Conservation (phyloP, 768 basidiomycete species). For the Inosperma sp. region DNA sequence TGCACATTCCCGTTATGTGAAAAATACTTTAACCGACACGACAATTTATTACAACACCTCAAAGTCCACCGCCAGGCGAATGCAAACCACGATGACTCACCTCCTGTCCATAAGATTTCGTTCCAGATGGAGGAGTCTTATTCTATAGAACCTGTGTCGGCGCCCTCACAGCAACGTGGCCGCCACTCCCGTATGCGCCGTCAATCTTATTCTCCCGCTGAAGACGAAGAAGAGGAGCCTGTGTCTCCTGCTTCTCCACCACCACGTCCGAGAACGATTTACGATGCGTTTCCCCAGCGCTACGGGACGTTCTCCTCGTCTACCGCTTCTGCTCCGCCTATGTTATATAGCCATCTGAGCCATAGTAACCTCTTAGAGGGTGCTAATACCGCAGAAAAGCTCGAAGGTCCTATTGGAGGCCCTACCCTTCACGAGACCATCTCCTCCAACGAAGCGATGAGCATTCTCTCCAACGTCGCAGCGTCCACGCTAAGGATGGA, state of each 20-base stretch:
- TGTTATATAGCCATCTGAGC: not conserved
- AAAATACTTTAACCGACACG: conserved; percentile 73
- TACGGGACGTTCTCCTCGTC: conserved; percentile 8
- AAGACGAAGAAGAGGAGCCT: conserved; percentile 18
- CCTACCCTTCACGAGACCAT: conserved; percentile 6
- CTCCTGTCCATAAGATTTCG: conserved; percentile 3
- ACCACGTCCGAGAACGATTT: conserved; percentile 23
- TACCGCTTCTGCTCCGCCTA: conserved; percentile 5
- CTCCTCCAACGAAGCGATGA: conserved; percentile 10
- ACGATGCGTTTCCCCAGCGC: conserved; percentile 22
- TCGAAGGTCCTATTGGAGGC: conserved; percentile 3
- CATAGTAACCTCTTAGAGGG: not conserved
- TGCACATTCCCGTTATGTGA: conserved; percentile 64
- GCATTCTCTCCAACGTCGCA: conserved; percentile 37
- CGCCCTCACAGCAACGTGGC: not conserved
- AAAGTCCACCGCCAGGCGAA: conserved; percentile 55
- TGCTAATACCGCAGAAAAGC: not conserved
- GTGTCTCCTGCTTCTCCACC: conserved; percentile 14
- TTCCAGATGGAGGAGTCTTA: conserved; percentile 2
- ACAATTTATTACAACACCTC: conserved; percentile 76
- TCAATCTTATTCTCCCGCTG: conserved; percentile 8
- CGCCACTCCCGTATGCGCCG: not conserved
- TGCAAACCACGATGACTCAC: conserved; percentile 6
- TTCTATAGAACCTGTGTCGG: not conserved
- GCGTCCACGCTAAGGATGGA: conserved; percentile 44